Evolutionary conservation across 176 grass and related monocot species (phyloP).

Genomic region (Elaeis guineensis): DNA sequence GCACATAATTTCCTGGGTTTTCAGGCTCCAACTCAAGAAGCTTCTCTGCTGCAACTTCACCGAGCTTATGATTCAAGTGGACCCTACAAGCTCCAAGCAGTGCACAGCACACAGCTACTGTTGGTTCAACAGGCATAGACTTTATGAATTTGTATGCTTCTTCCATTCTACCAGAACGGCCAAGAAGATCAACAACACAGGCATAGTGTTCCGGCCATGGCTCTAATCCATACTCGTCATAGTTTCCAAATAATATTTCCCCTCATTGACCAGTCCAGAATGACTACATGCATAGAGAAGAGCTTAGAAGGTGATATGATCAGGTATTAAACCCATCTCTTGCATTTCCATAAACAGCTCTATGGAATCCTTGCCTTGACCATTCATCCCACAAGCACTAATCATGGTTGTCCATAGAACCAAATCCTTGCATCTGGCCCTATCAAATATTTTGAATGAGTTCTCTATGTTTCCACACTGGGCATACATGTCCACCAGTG

Average conservation of each 20-base stretch:
- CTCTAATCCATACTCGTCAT: constrained; percentile 53
- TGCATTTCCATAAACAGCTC: constrained; percentile 50
- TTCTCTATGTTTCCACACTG: constrained; percentile 53
- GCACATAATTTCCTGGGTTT: constrained; percentile 69
- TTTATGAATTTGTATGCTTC: constrained; percentile 67
- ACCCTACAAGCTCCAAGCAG: constrained; percentile 69
- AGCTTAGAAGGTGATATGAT: constrained; percentile 70
- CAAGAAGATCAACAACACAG: constrained; percentile 72
- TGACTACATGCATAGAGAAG: constrained; percentile 80
- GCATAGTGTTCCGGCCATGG: constrained; percentile 85
- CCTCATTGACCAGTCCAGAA: constrained; percentile 48
- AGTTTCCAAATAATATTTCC: constrained; percentile 58
- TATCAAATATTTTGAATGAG: constrained; percentile 39
- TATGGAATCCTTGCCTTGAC: constrained; percentile 51
- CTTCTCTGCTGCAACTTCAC: constrained; percentile 46
- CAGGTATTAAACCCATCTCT: constrained; percentile 47
- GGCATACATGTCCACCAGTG: constrained; percentile 82
- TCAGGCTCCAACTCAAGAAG: constrained; percentile 61
- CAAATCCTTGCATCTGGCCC: constrained; percentile 36
- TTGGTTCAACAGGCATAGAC: constrained; percentile 57
- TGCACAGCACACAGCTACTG: constrained; percentile 60
- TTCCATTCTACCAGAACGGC: constrained; percentile 47
- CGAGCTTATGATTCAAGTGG: constrained; percentile 47
- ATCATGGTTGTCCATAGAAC: constrained; percentile 75
- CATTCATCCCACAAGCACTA: constrained; percentile 79